phyloP scores from a whole-genome alignment of 2,329 filamentous ascomycete genomes.

The Fonsecaea erecta region DNA sequence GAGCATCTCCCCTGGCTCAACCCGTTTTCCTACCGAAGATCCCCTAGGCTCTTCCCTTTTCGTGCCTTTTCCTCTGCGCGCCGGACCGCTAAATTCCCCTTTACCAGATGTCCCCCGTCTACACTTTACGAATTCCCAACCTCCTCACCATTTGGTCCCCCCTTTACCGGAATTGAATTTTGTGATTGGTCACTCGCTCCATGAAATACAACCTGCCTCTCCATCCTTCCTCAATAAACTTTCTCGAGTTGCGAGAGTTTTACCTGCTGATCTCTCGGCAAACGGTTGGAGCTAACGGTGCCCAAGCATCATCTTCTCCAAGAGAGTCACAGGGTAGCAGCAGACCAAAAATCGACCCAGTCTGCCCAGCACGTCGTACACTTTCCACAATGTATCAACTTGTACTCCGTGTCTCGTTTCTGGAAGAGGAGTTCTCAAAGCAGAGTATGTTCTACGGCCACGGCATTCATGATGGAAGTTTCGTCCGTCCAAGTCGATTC shows the following conservation, averaged over 20 bases:
- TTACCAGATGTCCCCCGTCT: constrained; percentile 16
- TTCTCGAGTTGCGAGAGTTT: not conserved
- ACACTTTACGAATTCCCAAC: constrained; percentile 17
- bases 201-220: constrained; percentile 6
- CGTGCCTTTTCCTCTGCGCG: constrained; percentile 21
- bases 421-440: not conserved
- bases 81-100: constrained; percentile 20
- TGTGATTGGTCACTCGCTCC: constrained; percentile 14
- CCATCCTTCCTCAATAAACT: not conserved
- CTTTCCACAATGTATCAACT: not conserved
- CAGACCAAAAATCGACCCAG: not conserved
- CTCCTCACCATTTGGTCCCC: constrained; percentile 11
- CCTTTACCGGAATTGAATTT: constrained; percentile 13
- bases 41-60: constrained; percentile 23
- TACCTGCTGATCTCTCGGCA: constrained; percentile 14
- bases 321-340: constrained; percentile 19
- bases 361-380: not conserved
- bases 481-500: not conserved
- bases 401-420: not conserved
- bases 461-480: not conserved
- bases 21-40: constrained; percentile 27
- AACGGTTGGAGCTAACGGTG: not conserved
- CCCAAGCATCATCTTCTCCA: constrained; percentile 16
- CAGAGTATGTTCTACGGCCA: not conserved
- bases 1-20: constrained; percentile 22